These are phyloP conservation scores for Rhizopus stolonifer DNA, from an alignment of 371 early-diverging fungal species.

Conservation along the genomic window DNA sequence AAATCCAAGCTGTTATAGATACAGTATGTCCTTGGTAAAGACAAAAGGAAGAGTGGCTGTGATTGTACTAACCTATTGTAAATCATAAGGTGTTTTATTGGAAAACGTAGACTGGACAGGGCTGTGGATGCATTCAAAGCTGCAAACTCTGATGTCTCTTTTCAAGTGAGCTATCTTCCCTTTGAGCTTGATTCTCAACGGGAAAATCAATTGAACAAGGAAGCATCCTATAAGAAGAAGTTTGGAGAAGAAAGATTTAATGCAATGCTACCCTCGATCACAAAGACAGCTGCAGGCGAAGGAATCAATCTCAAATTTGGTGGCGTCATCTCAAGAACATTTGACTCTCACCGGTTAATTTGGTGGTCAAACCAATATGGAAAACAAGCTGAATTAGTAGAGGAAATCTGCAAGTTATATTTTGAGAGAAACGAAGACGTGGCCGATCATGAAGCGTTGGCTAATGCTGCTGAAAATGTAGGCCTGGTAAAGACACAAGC, in stretches of 20 bases:
- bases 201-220: constrained; percentile 20
- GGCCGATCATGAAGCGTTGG: constrained; percentile 54
- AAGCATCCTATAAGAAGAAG: constrained; percentile 50
- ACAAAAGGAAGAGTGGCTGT: not conserved
- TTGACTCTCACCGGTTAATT: constrained; percentile 71
- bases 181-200: constrained; percentile 60
- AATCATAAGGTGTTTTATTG: constrained; percentile 59
- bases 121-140: constrained; percentile 54
- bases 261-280: constrained; percentile 50
- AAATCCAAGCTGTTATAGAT: constrained; percentile 56
- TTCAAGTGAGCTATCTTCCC: constrained; percentile 62
- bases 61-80: not conserved
- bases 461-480: constrained; percentile 55
- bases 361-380: constrained; percentile 54
- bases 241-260: constrained; percentile 56
- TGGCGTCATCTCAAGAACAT: constrained; percentile 63
- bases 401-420: constrained; percentile 63
- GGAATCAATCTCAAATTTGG: constrained; percentile 63
- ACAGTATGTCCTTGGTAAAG: constrained; percentile 60
- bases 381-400: constrained; percentile 58
- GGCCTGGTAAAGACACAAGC: constrained; percentile 54
- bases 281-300: constrained; percentile 53
- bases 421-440: constrained; percentile 67
- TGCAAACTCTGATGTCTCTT: constrained; percentile 48
- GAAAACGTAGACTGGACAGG: constrained; percentile 66